Base-by-base conservation (phyloP, 2,329 filamentous ascomycete species). In the Calonectria hawksworthii region DNA sequence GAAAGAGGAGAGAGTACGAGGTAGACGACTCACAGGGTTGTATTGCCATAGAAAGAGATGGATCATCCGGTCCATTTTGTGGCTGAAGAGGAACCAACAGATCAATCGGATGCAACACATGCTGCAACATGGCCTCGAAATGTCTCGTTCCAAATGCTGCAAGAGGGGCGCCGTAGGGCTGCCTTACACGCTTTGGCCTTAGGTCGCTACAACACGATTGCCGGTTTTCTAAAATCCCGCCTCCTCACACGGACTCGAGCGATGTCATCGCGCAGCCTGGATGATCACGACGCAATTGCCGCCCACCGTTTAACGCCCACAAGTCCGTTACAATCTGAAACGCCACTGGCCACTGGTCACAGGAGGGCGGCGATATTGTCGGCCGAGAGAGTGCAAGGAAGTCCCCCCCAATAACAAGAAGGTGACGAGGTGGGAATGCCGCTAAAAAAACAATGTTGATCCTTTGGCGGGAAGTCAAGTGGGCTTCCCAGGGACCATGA, bases 361-460 rank as follows among this genome's bases (percentile, higher is more conserved):
- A 54, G 30, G 38, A 41, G 72, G 36, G 54, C 70, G 73, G 73
- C 73, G 73, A 75, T 75, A 75, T 59, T 14, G 73, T 75, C 73
- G 73, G 73, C 73, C 73, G 73, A 72, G 70, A 61, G 32, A 66
- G 21, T 8, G 56, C 36, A 38, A 38, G 23, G 52, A 47, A 44
- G 50, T 26, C 56, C 32, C n/a, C 32, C 11, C 32, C n/a, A 21
- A 61, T 38, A 61, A 34, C 32, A 16, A 61, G 51, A 21, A 59
- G 34, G 30, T 36, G 54, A 34, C 30, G 52, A 13, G 54, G 54
- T 61, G 56, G 56, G 56, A 61, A 38, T 61, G 21, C 34, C 56
- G 34, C 56, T 61, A 61, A 61, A 23, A 59, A 54, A 47, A 56
- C 52, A 34, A n/a, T 56, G 52, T 61, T 61, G 56, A 61, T 61